Evolutionary conservation across 352 stramenopile genomes (phyloP).

Genomic region (Phytophthora agathidicida): DNA sequence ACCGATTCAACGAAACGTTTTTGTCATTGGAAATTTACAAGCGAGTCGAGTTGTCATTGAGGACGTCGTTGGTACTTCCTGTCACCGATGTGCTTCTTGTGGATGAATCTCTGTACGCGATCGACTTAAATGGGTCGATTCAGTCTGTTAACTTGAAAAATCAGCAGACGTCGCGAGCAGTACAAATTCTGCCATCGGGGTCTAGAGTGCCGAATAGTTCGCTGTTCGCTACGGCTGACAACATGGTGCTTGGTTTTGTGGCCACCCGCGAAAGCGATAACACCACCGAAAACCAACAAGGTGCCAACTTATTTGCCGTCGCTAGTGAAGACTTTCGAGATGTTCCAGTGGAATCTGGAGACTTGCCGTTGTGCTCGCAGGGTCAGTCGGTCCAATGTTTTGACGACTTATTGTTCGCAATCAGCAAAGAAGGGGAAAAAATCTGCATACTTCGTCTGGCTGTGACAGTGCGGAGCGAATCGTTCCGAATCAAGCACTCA

Average conservation of each 20-base stretch:
- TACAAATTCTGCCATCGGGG: slow-evolving; percentile 22
- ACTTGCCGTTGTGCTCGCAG: slow-evolving; percentile 9
- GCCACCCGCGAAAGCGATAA: not conserved
- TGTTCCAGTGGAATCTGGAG: slow-evolving; percentile 28
- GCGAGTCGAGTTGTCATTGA: slow-evolving; percentile 25
- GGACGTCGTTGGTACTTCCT: slow-evolving; percentile 29
- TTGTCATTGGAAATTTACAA: slow-evolving; percentile 37
- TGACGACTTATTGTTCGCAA: slow-evolving; percentile 36
- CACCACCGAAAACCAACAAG: not conserved
- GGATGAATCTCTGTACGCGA: slow-evolving; percentile 41
- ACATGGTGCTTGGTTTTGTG: slow-evolving; percentile 39
- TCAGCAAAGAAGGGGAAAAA: slow-evolving; percentile 20
- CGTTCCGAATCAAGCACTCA: slow-evolving; percentile 55
- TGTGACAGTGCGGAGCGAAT: slow-evolving; percentile 60
- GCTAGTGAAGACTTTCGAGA: slow-evolving; percentile 46
- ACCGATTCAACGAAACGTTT: slow-evolving; percentile 37
- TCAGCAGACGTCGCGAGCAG: slow-evolving; percentile 47
- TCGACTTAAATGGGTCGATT: slow-evolving; percentile 31
- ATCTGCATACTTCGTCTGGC: slow-evolving; percentile 24
- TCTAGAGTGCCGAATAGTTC: slow-evolving; percentile 5
- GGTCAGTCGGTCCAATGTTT: slow-evolving; percentile 25
- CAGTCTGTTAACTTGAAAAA: slow-evolving; percentile 54
- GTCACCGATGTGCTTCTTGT: slow-evolving; percentile 23
- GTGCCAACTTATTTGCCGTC: slow-evolving; percentile 21
- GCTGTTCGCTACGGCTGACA: slow-evolving; percentile 34